phyloP scores from a whole-genome alignment of 208 protist species.

The Entamoeba invadens region DNA sequence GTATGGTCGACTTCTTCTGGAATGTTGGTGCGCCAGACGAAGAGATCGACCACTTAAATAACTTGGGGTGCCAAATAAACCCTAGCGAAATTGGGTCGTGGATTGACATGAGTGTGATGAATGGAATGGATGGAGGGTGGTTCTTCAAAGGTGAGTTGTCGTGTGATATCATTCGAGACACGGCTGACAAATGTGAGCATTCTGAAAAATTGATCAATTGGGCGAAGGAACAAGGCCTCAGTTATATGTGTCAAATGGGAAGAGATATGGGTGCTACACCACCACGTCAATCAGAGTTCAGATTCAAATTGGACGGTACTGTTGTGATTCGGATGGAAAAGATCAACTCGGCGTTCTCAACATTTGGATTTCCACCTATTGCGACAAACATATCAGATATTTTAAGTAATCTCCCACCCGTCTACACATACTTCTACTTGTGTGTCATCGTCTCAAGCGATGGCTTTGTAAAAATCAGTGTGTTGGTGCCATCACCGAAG shows the following conservation, averaged over 20 bases:
- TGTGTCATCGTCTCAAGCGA: slow-evolving; percentile 36
- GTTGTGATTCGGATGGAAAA: slow-evolving; percentile 23
- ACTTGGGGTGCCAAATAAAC: slow-evolving; percentile 43
- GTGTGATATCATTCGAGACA: slow-evolving; percentile 30
- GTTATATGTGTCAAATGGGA: slow-evolving; percentile 30
- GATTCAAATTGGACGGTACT: slow-evolving; percentile 31
- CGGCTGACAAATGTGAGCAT: slow-evolving; percentile 37
- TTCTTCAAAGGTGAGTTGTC: slow-evolving; percentile 45
- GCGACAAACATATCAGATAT: slow-evolving; percentile 18
- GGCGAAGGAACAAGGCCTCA: slow-evolving; percentile 27
- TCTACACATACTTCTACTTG: slow-evolving; percentile 20
- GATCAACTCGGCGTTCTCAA: slow-evolving; percentile 34
- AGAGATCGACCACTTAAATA: slow-evolving; percentile 43
- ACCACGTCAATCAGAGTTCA: slow-evolving; percentile 41
- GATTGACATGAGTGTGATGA: slow-evolving; percentile 44
- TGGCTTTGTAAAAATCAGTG: slow-evolving; percentile 32
- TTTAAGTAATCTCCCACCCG: slow-evolving; percentile 5
- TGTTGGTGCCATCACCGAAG: slow-evolving; percentile 12
- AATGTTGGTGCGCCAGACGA: slow-evolving; percentile 45
- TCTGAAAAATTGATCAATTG: slow-evolving; percentile 30
- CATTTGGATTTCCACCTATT: slow-evolving; percentile 37
- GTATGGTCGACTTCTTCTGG: slow-evolving; percentile 49
- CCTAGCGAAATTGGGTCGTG: slow-evolving; percentile 43
- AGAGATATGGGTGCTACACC: slow-evolving; percentile 45
- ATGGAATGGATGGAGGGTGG: slow-evolving; percentile 47